Conservation (phyloP, 176 grass and related monocot genomes). For the Bothriochloa decipiens region DNA sequence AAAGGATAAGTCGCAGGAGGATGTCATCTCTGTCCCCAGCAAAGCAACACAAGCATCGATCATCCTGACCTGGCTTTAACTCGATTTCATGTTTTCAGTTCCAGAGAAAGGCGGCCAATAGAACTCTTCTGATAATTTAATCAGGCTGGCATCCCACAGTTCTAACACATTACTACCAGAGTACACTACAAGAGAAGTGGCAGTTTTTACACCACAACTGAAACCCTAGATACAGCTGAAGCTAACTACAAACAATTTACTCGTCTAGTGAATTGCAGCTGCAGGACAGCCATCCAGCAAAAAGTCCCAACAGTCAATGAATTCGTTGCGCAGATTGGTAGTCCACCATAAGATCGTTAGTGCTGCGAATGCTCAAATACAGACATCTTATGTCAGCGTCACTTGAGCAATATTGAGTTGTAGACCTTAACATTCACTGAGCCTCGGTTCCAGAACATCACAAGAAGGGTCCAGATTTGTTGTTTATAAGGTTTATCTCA, state of each 20-base stretch:
- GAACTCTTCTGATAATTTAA: not conserved
- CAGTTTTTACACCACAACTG: constrained; percentile 30
- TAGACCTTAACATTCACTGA: constrained; percentile 5
- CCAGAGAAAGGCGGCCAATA: not conserved
- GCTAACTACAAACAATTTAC: constrained; percentile 33
- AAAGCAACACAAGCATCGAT: not conserved
- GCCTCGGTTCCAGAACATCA: constrained; percentile 24
- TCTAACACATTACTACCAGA: constrained; percentile 32
- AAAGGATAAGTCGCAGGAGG: not conserved
- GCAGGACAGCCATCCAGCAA: not conserved
- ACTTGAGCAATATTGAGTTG: constrained; percentile 26
- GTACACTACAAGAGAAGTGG: constrained; percentile 25
- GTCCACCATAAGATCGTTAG: constrained; percentile 24
- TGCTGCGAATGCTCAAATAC: constrained; percentile 28
- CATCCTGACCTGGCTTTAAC: not conserved
- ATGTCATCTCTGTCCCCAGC: not conserved
- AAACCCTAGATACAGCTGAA: constrained; percentile 32
- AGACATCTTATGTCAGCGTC: not conserved
- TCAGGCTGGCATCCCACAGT: not conserved
- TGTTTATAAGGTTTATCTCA: constrained; percentile 20
- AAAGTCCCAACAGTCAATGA: not conserved
- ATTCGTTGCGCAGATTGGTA: constrained; percentile 17
- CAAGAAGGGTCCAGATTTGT: not conserved
- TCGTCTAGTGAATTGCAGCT: not conserved
- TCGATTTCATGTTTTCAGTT: constrained; percentile 6